Percentiles rank a stretch among this genome's conserved stretches.
phyloP scores from a whole-genome alignment of 2,329 filamentous ascomycete genomes.

The Apiospora aurea region DNA sequence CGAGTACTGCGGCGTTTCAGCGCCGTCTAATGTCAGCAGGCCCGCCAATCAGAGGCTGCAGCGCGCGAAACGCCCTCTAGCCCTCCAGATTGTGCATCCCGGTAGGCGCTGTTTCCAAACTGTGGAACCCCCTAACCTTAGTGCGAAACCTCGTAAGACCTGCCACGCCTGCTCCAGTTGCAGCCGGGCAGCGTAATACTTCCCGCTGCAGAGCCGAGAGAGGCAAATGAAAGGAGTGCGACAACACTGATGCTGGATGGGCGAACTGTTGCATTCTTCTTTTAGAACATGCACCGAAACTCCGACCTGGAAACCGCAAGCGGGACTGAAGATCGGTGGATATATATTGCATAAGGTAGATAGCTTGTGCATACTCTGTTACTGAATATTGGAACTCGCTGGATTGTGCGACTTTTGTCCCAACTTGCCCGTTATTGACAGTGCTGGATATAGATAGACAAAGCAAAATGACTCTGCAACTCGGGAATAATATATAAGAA shows the following conservation, averaged over 20 bases:
- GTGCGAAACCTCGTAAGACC: constrained; percentile 5
- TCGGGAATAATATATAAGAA: not conserved
- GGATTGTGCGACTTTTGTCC: not conserved
- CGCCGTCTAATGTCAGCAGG: not conserved
- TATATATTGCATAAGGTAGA: not conserved
- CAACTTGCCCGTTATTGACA: not conserved
- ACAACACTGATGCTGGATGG: not conserved
- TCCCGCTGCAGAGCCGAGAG: not conserved
- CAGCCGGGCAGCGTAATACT: not conserved
- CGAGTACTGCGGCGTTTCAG: constrained; percentile 16
- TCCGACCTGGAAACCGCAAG: constrained; percentile 6
- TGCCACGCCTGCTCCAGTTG: not conserved
- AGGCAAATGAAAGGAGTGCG: constrained; percentile 14
- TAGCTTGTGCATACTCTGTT: not conserved
- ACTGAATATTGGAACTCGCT: not conserved
- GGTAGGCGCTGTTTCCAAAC: constrained; percentile 16
- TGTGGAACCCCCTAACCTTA: not conserved
- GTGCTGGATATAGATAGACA: not conserved
- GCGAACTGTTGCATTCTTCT: constrained; percentile 4
- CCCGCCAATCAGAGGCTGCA: constrained; percentile 7
- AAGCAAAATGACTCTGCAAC: not conserved
- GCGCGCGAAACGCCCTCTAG: constrained; percentile 4
- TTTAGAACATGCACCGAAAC: constrained; percentile 16
- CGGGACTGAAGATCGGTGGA: constrained; percentile 7
- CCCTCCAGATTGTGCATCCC: constrained; percentile 1